Evolutionary conservation across 1,284 basidiomycete genomes (phyloP).

Genomic region (Apiotrichum porosum): DNA sequence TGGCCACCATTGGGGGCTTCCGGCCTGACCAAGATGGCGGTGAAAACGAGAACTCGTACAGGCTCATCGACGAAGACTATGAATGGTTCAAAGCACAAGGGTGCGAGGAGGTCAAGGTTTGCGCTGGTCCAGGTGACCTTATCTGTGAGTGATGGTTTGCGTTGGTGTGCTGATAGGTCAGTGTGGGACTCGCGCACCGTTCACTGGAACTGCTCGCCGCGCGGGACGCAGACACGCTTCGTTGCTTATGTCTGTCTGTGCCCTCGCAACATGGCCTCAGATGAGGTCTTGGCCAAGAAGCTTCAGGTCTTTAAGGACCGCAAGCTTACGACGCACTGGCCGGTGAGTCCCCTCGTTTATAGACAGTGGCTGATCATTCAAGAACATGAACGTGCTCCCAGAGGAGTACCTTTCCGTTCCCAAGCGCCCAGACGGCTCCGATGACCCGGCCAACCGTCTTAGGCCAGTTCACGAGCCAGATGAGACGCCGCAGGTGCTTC

Average conservation of each 20-base stretch:
- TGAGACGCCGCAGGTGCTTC: conserved; percentile 17
- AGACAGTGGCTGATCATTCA: too few species aligned
- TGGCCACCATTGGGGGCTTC: conserved; percentile 22
- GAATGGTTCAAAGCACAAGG: conserved; percentile 23
- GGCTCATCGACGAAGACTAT: conserved; percentile 11
- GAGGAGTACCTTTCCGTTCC: conserved; percentile 15
- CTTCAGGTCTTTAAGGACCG: conserved; percentile 16
- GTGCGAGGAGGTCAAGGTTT: conserved; percentile 24
- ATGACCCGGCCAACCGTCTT: conserved; percentile 16
- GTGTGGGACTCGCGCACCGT: conserved; percentile 32
- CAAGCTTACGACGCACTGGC: conserved; percentile 27
- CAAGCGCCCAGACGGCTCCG: conserved; percentile 16
- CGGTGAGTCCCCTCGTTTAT: too few species aligned
- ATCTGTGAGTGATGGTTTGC: conserved; percentile 12
- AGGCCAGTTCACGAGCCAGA: conserved; percentile 13
- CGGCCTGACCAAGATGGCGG: conserved; percentile 17
- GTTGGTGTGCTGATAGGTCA: too few species aligned
- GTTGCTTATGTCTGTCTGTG: conserved; percentile 23
- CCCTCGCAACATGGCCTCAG: conserved; percentile 9
- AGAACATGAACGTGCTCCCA: conserved; percentile 19
- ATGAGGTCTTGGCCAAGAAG: conserved; percentile 9
- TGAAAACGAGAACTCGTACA: conserved; percentile 19
- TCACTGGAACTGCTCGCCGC: conserved; percentile 27
- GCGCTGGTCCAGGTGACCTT: conserved; percentile 19
- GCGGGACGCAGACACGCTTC: conserved; percentile 24